These are phyloP conservation scores for Hylodesmum podocarpum DNA, from an alignment of 306 rosid species.

Conservation along the genomic window DNA sequence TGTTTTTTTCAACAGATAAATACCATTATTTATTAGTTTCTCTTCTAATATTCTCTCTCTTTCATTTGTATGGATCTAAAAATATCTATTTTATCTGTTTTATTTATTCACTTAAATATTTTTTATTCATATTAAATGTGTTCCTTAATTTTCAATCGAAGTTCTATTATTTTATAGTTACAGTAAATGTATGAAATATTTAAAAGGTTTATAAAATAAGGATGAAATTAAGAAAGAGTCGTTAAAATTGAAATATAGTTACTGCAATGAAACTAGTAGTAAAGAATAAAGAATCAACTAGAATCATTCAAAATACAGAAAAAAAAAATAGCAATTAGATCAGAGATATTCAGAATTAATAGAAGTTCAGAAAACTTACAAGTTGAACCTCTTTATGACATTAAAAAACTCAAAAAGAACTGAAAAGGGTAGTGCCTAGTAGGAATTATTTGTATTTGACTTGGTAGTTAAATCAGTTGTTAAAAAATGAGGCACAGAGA, in stretches of 20 bases:
- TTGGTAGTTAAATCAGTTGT: background rate
- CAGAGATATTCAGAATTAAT: background rate
- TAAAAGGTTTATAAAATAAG: background rate
- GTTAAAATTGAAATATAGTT: too few species aligned
- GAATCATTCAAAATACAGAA: too few species aligned
- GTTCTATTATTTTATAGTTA: too few species aligned
- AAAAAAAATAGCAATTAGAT: too few species aligned
- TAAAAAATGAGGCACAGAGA: background rate
- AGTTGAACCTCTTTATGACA: background rate
- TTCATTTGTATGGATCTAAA: background rate
- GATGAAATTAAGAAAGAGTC: background rate
- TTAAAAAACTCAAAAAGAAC: background rate
- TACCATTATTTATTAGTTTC: background rate
- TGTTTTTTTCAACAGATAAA: constrained; percentile 16
- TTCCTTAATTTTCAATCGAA: background rate
- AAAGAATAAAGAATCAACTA: too few species aligned
- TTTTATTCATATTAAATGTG: background rate
- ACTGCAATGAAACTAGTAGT: too few species aligned
- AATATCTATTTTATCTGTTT: background rate
- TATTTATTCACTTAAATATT: background rate
- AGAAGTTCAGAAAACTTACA: background rate
- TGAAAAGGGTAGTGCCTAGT: background rate
- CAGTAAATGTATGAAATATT: background rate
- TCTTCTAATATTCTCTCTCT: background rate
- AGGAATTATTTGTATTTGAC: background rate